Evolutionary conservation across 2,329 filamentous ascomycete species (phyloP).

Genomic region (Phoma herbarum): DNA sequence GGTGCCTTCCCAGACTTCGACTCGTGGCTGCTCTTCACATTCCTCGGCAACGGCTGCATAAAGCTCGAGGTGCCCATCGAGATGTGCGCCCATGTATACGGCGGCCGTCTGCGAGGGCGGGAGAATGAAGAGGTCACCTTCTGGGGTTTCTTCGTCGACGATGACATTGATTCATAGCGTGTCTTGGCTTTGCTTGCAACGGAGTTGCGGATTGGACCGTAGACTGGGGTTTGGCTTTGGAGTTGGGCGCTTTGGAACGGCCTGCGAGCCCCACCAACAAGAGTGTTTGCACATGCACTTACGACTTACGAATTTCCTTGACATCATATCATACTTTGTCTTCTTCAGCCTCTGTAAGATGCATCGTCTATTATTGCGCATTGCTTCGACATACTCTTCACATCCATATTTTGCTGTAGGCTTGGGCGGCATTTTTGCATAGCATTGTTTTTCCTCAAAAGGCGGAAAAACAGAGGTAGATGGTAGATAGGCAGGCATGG

Average conservation of each 20-base stretch:
- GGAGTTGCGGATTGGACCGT: conserved; percentile 34
- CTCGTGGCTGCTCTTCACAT: conserved; percentile 51
- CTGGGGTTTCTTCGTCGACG: conserved; percentile 49
- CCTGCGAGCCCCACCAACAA: conserved; percentile 27
- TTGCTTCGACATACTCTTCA: conserved; percentile 21
- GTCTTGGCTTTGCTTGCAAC: conserved; percentile 30
- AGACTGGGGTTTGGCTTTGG: conserved; percentile 42
- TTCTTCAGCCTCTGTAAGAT: conserved; percentile 17
- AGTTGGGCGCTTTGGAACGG: conserved; percentile 42
- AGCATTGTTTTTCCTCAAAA: conserved; percentile 32
- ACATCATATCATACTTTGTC: conserved; percentile 25
- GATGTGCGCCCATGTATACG: conserved; percentile 49
- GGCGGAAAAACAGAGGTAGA: conserved; percentile 32
- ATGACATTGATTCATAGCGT: conserved; percentile 34
- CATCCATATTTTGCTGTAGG: conserved; percentile 25
- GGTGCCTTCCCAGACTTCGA: conserved; percentile 47
- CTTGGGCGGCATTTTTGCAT: conserved; percentile 35
- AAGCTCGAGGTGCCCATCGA: conserved; percentile 50
- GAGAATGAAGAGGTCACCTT: conserved; percentile 49
- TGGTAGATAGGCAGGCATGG: conserved; percentile 31
- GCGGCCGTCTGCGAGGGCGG: conserved; percentile 39
- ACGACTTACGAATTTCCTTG: conserved; percentile 48
- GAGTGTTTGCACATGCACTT: conserved; percentile 40
- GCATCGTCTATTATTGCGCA: conserved; percentile 20
- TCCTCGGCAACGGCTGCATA: conserved; percentile 46